These are phyloP conservation scores for Heimioporus sp. DNA, from an alignment of 768 basidiomycete genomes.

Conservation along the genomic window DNA sequence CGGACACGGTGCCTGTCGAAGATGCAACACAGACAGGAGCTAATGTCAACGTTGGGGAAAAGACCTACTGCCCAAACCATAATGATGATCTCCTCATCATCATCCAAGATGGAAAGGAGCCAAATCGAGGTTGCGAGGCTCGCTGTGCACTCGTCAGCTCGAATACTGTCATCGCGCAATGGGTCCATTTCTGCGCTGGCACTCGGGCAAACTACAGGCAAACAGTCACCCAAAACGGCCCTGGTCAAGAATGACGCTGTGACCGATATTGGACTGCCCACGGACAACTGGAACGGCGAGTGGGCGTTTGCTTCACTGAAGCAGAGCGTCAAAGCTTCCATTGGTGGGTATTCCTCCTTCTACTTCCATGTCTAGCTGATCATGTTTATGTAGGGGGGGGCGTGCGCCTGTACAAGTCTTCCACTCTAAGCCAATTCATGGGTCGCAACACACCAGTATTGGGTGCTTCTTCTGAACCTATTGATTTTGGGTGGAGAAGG, in stretches of 20 bases:
- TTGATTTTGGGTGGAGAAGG: slow-evolving; percentile 32
- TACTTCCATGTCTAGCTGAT: neutral
- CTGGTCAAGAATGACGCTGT: slow-evolving; percentile 9
- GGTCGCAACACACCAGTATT: slow-evolving; percentile 30
- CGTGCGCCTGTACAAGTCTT: slow-evolving; percentile 63
- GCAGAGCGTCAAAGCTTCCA: slow-evolving; percentile 71
- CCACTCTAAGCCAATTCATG: slow-evolving; percentile 44
- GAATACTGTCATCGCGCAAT: slow-evolving; percentile 23
- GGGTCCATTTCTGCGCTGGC: slow-evolving; percentile 20
- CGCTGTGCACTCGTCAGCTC: slow-evolving; percentile 28
- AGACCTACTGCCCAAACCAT: slow-evolving; percentile 11
- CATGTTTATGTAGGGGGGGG: slow-evolving; percentile 54
- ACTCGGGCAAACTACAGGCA: slow-evolving; percentile 5
- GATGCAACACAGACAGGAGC: slow-evolving; percentile 1
- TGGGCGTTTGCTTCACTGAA: slow-evolving; percentile 51
- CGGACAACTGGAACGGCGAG: slow-evolving; percentile 29
- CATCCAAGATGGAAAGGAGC: slow-evolving; percentile 26
- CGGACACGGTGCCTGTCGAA: slow-evolving; percentile 1
- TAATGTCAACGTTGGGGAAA: neutral
- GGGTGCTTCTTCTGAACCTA: slow-evolving; percentile 29
- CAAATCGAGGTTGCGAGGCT: slow-evolving; percentile 30
- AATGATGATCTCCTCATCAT: slow-evolving; percentile 16
- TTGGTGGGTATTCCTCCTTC: slow-evolving; percentile 47
- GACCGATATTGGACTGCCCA: slow-evolving; percentile 24
- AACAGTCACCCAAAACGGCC: slow-evolving; percentile 6